These are phyloP conservation scores for Pleurotus pulmonarius DNA, from an alignment of 768 basidiomycete genomes.

Conservation along the genomic window DNA sequence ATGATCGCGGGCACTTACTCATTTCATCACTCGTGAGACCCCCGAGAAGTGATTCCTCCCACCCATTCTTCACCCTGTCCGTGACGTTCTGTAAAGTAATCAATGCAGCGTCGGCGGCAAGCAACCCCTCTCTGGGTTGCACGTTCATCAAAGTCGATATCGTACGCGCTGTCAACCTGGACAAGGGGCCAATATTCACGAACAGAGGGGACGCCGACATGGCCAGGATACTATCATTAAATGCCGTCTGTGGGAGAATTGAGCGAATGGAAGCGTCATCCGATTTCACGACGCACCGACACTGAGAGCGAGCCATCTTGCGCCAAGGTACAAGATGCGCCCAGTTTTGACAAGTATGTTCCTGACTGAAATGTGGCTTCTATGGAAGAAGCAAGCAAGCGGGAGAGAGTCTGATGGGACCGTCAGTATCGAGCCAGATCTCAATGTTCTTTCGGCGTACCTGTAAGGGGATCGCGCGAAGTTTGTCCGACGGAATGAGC, in stretches of 20 bases:
- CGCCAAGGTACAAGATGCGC: conserved; percentile 29
- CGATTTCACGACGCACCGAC: not conserved
- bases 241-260: conserved; percentile 18
- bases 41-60: conserved; percentile 39
- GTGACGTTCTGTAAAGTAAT: conserved; percentile 31
- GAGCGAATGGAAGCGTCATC: no score
- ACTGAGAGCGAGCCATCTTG: conserved; percentile 13
- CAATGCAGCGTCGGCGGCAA: conserved; percentile 25
- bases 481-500: conserved; percentile 47
- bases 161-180: conserved; percentile 32
- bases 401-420: conserved; percentile 15
- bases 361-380: conserved; percentile 55
- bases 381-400: conserved; percentile 41
- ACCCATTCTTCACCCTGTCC: conserved; percentile 42
- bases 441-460: conserved; percentile 16
- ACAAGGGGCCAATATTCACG: conserved; percentile 33
- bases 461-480: conserved; percentile 59
- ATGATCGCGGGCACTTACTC: conserved; percentile 16
- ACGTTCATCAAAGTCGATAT: conserved; percentile 30
- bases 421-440: not conserved
- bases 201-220: conserved; percentile 32
- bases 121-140: conserved; percentile 27
- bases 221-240: conserved; percentile 28
- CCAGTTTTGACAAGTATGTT: conserved; percentile 43
- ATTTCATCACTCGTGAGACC: conserved; percentile 25